Evolutionary conservation across 495 filamentous ascomycete species (phyloP).

Genomic region (Neurospora sp.): DNA sequence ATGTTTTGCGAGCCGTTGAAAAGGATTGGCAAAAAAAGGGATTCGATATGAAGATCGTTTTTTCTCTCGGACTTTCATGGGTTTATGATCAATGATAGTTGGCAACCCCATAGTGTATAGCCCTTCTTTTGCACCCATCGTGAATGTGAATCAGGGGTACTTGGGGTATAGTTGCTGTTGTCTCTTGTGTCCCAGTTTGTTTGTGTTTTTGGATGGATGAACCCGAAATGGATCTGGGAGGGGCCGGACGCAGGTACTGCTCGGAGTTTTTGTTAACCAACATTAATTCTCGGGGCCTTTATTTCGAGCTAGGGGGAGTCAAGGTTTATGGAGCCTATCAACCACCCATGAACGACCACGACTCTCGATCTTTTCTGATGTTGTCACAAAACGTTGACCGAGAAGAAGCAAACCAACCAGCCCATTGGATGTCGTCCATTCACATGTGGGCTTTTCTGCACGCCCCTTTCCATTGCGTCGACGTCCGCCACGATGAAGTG

Average conservation of each 20-base stretch:
- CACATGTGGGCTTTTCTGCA: background rate
- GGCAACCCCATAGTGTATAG: background rate
- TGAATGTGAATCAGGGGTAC: background rate
- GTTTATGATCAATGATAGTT: background rate
- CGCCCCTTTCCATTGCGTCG: background rate
- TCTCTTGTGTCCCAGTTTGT: background rate
- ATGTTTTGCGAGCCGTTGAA: background rate
- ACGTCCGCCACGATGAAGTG: background rate
- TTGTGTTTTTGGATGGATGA: background rate
- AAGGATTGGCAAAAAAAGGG: background rate
- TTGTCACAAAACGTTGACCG: background rate
- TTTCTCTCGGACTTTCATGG: background rate
- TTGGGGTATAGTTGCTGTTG: background rate
- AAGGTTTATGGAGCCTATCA: background rate
- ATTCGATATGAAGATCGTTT: background rate
- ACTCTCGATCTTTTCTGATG: background rate
- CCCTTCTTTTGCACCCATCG: background rate
- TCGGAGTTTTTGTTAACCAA: background rate
- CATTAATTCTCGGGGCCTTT: background rate
- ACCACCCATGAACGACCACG: background rate
- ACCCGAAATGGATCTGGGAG: background rate
- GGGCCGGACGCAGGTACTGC: background rate
- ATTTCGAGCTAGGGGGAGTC: background rate
- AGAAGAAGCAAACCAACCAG: background rate
- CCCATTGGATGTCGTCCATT: background rate